Evolutionary conservation across 768 basidiomycete genomes (phyloP).

Genomic region (Tulasnella sp.): DNA sequence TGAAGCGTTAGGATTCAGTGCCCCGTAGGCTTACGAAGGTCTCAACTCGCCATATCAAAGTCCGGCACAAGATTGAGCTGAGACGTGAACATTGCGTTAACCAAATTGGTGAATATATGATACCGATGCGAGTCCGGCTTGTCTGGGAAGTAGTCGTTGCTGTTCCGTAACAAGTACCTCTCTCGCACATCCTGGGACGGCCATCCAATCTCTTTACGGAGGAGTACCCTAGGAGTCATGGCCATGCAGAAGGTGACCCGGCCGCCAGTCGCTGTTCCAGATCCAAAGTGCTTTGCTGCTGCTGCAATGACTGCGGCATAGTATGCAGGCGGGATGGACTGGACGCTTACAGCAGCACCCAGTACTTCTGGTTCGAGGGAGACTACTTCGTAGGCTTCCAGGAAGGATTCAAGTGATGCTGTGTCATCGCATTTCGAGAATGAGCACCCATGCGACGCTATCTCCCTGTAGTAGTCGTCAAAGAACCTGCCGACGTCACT

Average conservation of each 20-base stretch:
- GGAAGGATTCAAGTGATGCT: conserved; percentile 14
- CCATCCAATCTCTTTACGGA: conserved; percentile 12
- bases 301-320: conserved; percentile 12
- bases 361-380: background rate
- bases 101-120: conserved; percentile 16
- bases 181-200: background rate
- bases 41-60: conserved; percentile 9
- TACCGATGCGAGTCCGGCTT: conserved; percentile 16
- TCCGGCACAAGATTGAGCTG: conserved; percentile 18
- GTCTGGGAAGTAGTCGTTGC: conserved; percentile 14
- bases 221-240: conserved; percentile 13
- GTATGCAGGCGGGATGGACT: conserved; percentile 3
- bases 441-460: background rate
- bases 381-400: background rate
- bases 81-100: conserved; percentile 16
- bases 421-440: conserved; percentile 17
- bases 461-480: conserved; percentile 12
- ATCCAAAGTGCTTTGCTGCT: conserved; percentile 15
- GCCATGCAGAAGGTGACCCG: conserved; percentile 17
- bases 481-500: conserved; percentile 9
- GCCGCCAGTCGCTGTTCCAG: conserved; percentile 9
- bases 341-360: conserved; percentile 5
- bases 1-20: too few species aligned
- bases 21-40: background rate
- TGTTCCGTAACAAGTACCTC: conserved; percentile 10